Base-by-base conservation (phyloP, 768 basidiomycete genomes). In the Amylocystis lapponica region DNA sequence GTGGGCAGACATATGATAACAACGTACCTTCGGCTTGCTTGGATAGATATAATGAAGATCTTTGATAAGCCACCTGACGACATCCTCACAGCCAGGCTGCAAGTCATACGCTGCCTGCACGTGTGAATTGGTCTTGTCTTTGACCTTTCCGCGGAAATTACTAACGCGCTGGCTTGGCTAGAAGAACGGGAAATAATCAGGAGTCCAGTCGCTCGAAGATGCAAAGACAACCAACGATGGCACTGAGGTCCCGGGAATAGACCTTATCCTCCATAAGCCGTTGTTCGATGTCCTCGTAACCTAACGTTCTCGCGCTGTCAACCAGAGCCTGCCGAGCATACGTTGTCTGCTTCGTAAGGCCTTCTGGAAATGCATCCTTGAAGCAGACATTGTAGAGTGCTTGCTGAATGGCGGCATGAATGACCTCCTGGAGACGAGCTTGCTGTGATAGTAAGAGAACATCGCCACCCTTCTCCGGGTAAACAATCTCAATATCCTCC, bases 101-200 rank as follows among this genome's bases (percentile, higher is more conserved):
- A 43, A 30, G 4, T 13, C 27, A 23, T 41, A 49, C 19, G 11
- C 23, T 10, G 26, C 30, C 5, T 29, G 12, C 6, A 41, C 34
- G 10, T 36, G 33, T 0, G 39, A 25, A 17, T 49, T 43, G 10
- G 39, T 33, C 3, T 16, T 34, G 43, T 41, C 37, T 36, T 49
- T 49, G 38, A 49, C 27, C 6, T 4, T 13, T 5, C 48, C 32
- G 3, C 48, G 32, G 34, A 41, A 41, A 2, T 38, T 41, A 9
- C 42, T 40, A 29, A 49, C 39, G 12, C 43, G 48, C 27, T 49
- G 48, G 20, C 27, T 44, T 1, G 39, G 39, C 48, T 49, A 23
- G 3, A 45, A 27, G 7, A 29, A 12, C 26, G 16, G 27, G 10
- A 36, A 22, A 36, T 14, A 36, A 20, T 10, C 14, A 36, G 35